phyloP scores from a whole-genome alignment of 495 filamentous ascomycete species.

The Aspergillus affinis region DNA sequence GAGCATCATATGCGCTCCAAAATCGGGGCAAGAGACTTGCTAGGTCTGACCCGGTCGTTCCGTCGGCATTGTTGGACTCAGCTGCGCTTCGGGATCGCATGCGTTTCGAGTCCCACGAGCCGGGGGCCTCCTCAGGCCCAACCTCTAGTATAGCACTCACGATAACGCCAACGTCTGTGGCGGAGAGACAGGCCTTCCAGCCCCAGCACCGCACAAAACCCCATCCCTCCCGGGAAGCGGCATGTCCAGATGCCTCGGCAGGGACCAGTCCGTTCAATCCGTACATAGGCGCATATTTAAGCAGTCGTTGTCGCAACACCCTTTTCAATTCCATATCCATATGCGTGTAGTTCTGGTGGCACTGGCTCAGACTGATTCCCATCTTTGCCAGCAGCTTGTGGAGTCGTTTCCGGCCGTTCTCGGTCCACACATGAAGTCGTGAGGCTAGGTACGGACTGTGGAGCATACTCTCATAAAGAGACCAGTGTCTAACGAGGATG shows the following conservation, averaged over 20 bases:
- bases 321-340: constrained; percentile 98
- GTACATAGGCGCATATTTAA: constrained; percentile 88
- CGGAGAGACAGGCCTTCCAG: constrained; percentile 91
- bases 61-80: constrained; percentile 34
- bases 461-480: constrained; percentile 96
- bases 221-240: constrained; percentile 73
- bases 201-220: constrained; percentile 98
- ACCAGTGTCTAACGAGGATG: constrained; percentile 93
- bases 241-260: constrained; percentile 51
- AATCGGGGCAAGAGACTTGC: constrained; percentile 61
- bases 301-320: constrained; percentile 76
- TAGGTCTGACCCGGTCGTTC: constrained; percentile 34
- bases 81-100: constrained; percentile 30
- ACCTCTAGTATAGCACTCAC: constrained; percentile 91
- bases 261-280: constrained; percentile 91
- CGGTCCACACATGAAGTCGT: constrained; percentile 90
- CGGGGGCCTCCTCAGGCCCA: constrained; percentile 50
- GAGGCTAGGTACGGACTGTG: constrained; percentile 96
- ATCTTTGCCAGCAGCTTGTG: constrained; percentile 97
- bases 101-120: constrained; percentile 39
- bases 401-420: constrained; percentile 81
- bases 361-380: constrained; percentile 91
- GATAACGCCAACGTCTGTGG: constrained; percentile 86
- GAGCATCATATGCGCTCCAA: constrained; percentile 91
- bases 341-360: constrained; percentile 92